Evolutionary conservation across 148 eudicot genomes (phyloP).

Genomic region (Persicaria tinctoria): DNA sequence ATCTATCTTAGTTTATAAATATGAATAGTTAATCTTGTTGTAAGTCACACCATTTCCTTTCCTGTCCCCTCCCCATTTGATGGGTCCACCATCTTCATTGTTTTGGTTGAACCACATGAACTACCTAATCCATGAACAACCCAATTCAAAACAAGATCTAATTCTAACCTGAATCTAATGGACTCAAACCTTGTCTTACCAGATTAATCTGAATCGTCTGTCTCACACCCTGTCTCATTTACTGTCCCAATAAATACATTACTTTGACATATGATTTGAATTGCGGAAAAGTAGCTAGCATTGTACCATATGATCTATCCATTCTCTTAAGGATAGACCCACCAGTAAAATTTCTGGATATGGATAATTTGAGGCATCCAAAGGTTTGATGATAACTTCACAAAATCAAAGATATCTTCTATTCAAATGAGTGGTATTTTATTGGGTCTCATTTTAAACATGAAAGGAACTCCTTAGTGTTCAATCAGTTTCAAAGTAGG

Average conservation of each 20-base stretch:
- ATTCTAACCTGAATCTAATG: neutral
- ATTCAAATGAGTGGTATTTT: neutral
- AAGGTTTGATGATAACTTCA: neutral
- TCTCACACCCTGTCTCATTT: no score
- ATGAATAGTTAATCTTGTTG: neutral
- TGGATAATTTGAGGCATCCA: neutral
- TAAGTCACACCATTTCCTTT: no score
- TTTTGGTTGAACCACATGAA: neutral
- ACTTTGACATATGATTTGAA: neutral
- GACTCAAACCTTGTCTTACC: neutral
- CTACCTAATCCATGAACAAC: neutral
- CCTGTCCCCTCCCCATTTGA: neutral
- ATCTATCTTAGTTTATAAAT: neutral
- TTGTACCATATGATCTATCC: no score
- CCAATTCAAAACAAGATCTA: neutral
- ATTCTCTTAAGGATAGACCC: neutral
- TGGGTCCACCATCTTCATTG: neutral
- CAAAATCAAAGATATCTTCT: slow-evolving; percentile 3
- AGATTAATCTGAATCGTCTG: neutral
- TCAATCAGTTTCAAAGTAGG: slow-evolving; percentile 8
- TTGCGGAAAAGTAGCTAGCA: no score
- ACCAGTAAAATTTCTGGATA: neutral
- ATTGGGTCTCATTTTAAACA: slow-evolving; percentile 11
- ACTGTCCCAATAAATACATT: no score
- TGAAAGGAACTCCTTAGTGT: slow-evolving; percentile 4